Base-by-base conservation (phyloP, 768 basidiomycete genomes). In the Suillus fuscotomentosus region DNA sequence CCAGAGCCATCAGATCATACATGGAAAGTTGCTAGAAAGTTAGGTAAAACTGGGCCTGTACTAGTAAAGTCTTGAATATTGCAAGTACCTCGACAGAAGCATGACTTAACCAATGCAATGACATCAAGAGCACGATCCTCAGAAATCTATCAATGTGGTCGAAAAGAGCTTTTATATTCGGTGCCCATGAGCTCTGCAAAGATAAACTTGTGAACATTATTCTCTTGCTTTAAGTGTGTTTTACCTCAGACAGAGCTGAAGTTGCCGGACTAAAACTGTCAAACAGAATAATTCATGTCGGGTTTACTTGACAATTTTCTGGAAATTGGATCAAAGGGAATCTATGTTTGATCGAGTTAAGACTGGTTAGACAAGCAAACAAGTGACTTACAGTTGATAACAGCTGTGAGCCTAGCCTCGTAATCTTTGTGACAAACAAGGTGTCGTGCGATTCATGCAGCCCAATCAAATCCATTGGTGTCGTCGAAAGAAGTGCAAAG, bases 11-110 rank as follows among this genome's bases (percentile, higher is more conserved):
- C 42, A 99, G 82, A 75, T 99, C 97, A 70, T 95, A 93, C 41
- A 91, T 90, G 1, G 94, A 91, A 60, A 99, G 77, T 74, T 98
- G 95, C 97, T 97, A 99, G 79, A 98, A 99, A 3, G 96, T 95
- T 55, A 93, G 78, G 71, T 95, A 78, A 99, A 99, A 3, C 88
- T 91, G 34, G 95, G 89, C 3, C 97, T 97, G 31, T 31, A 31
- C 31, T 31, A 31, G 68, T 34, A 53, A 62, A 14, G 27, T n/a
- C 20, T 51, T 43, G 47, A 64, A 60, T 61, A 67, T 59, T 24
- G 69, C 22, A 62, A 62, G 60, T 43, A 62, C 60, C 27, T 17
- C 60, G 60, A 47, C 45, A 60, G 55, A 38, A 63, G 56, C 10
- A 41, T 41, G 22, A 75, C 90, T 61, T 75, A 95, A 89, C 91